Percentiles rank a stretch among this genome's conserved stretches.
Conservation (phyloP, 192 early-diverging fungal species). For the Spinellus fusiger region DNA sequence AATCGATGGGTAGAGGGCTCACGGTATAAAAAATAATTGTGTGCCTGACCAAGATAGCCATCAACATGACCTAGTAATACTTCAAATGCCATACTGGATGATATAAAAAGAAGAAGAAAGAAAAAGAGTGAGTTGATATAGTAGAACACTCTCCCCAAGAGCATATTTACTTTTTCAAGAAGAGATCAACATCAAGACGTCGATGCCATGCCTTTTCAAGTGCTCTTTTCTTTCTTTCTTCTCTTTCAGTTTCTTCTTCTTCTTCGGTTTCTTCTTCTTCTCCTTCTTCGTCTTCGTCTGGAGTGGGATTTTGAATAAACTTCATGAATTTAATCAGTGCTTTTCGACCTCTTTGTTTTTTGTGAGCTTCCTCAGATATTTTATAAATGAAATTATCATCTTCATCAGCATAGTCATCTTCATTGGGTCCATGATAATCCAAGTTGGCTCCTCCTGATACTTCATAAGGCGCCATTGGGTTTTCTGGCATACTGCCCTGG, state of each 20-base stretch:
- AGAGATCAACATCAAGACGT: slow-evolving; percentile 11
- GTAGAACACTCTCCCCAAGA: neutral
- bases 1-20: slow-evolving; percentile 29
- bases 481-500: slow-evolving; percentile 6
- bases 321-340: neutral
- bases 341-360: neutral
- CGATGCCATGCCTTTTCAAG: slow-evolving; percentile 6
- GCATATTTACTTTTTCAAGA: slow-evolving; percentile 17
- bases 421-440: neutral
- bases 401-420: neutral
- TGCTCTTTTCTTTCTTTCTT: neutral
- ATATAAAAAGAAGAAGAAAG: neutral
- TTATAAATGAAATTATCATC: neutral
- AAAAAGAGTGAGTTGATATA: too few species aligned
- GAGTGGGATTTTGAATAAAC: neutral
- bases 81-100: slow-evolving; percentile 27
- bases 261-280: neutral
- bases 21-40: slow-evolving; percentile 37
- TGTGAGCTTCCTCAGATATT: neutral
- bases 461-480: neutral
- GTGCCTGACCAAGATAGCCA: slow-evolving; percentile 27
- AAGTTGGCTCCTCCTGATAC: slow-evolving; percentile 3
- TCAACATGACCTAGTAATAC: slow-evolving; percentile 29
- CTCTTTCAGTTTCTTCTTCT: neutral
- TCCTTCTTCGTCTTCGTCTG: neutral